phyloP scores from a whole-genome alignment of 768 basidiomycete species.

The Boletus rufocinnamomeus region DNA sequence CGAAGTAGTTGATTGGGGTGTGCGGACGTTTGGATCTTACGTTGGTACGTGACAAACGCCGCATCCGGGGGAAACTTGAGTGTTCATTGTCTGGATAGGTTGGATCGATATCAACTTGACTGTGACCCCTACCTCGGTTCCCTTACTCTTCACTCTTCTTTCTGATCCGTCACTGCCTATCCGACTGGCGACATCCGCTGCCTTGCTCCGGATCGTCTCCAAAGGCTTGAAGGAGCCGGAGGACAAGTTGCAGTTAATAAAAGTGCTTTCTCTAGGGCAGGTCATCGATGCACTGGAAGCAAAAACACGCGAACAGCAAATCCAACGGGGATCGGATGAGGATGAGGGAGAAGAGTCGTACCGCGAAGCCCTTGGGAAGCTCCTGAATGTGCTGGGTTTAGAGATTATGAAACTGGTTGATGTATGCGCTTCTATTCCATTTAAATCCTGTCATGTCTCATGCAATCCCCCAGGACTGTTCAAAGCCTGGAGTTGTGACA shows the following conservation, averaged over 20 bases:
- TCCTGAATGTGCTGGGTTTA: conserved; percentile 78
- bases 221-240: conserved; percentile 92
- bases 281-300: conserved; percentile 81
- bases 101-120: conserved; percentile 99
- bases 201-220: conserved; percentile 78
- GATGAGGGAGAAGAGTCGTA: conserved; percentile 90
- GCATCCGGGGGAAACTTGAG: not conserved
- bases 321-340: conserved; percentile 63
- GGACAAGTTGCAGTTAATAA: conserved; percentile 88
- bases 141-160: conserved; percentile 80
- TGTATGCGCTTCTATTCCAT: conserved; percentile 39
- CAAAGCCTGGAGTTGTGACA: conserved; percentile 56
- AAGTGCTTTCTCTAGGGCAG: conserved; percentile 82
- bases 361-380: conserved; percentile 82
- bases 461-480: conserved; percentile 49
- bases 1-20: conserved; percentile 91
- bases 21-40: conserved; percentile 90
- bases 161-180: conserved; percentile 77
- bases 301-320: conserved; percentile 68
- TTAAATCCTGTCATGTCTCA: conserved; percentile 3
- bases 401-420: conserved; percentile 87
- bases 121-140: conserved; percentile 86
- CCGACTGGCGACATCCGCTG: conserved; percentile 78
- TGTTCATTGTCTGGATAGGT: conserved; percentile 47
- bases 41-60: conserved; percentile 65